Conservation (phyloP, 2,329 filamentous ascomycete genomes). For the Xylaria sp. region DNA sequence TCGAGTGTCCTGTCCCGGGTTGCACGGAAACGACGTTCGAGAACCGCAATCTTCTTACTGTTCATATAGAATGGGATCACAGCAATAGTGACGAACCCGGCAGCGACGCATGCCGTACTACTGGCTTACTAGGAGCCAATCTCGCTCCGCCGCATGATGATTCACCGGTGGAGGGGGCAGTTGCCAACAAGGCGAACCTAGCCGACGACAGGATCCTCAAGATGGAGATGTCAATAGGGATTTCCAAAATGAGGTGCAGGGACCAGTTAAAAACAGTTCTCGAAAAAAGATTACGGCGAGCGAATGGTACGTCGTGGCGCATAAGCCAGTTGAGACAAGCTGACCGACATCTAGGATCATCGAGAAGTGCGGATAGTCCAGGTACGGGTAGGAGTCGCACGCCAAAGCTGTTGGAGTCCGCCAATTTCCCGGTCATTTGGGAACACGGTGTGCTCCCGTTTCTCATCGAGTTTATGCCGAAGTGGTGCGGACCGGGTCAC, state of each 20-base stretch:
- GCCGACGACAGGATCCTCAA: slow-evolving; percentile 44
- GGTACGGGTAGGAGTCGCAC: slow-evolving; percentile 44
- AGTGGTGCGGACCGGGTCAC: slow-evolving; percentile 55
- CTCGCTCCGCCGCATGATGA: not conserved
- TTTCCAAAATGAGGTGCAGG: slow-evolving; percentile 51
- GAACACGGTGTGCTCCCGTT: slow-evolving; percentile 58
- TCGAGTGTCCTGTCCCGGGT: slow-evolving; percentile 53
- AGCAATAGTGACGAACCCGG: slow-evolving; percentile 34
- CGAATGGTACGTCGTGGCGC: slow-evolving; percentile 40
- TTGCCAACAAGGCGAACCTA: slow-evolving; percentile 8
- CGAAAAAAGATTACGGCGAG: slow-evolving; percentile 49
- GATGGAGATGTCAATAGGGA: slow-evolving; percentile 45
- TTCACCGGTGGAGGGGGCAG: not conserved
- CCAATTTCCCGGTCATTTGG: slow-evolving; percentile 55
- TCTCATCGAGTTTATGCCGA: slow-evolving; percentile 54
- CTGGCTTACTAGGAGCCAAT: slow-evolving; percentile 30
- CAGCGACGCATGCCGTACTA: slow-evolving; percentile 34
- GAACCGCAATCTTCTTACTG: slow-evolving; percentile 50
- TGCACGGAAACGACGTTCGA: slow-evolving; percentile 53
- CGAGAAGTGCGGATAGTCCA: slow-evolving; percentile 49
- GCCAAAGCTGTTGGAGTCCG: slow-evolving; percentile 48
- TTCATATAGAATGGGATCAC: slow-evolving; percentile 53
- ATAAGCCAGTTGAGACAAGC: not conserved
- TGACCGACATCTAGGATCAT: slow-evolving; percentile 38
- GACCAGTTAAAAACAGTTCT: slow-evolving; percentile 50